phyloP scores from a whole-genome alignment of 1,139 yeast genomes.

The Hansenula lynferdii region DNA sequence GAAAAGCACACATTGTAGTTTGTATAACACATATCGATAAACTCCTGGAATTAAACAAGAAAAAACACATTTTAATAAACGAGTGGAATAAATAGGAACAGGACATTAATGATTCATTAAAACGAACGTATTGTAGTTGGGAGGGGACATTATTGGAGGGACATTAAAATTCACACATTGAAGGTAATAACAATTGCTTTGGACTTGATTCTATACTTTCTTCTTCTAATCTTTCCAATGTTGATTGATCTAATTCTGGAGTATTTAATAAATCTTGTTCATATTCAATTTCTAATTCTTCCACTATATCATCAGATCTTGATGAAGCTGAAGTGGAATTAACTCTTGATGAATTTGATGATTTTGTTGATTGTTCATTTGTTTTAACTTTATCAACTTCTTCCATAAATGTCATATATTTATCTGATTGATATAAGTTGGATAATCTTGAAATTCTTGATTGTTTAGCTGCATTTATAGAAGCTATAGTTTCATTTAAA shows the following conservation, averaged over 20 bases:
- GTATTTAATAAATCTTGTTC: too few species aligned
- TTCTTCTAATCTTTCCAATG: not conserved
- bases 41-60: too few species aligned
- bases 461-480: conserved; percentile 16
- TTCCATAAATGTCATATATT: not conserved
- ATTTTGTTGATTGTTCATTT: not conserved
- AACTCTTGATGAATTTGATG: not conserved
- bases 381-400: not conserved
- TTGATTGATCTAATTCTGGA: not conserved
- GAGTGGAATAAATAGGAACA: too few species aligned
- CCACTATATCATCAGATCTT: not conserved
- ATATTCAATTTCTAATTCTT: not conserved
- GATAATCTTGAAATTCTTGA: conserved; percentile 12
- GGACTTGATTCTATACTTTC: not conserved
- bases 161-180: too few species aligned
- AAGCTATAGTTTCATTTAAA: conserved; percentile 10
- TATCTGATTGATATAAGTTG: not conserved
- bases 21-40: too few species aligned
- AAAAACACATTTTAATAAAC: too few species aligned
- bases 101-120: too few species aligned
- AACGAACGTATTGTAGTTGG: too few species aligned
- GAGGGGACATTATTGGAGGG: too few species aligned
- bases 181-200: not conserved
- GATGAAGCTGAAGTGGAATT: not conserved
- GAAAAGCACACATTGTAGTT: too few species aligned